Evolutionary conservation across 768 basidiomycete species (phyloP).

Genomic region (Mycena olivaceomarginata): DNA sequence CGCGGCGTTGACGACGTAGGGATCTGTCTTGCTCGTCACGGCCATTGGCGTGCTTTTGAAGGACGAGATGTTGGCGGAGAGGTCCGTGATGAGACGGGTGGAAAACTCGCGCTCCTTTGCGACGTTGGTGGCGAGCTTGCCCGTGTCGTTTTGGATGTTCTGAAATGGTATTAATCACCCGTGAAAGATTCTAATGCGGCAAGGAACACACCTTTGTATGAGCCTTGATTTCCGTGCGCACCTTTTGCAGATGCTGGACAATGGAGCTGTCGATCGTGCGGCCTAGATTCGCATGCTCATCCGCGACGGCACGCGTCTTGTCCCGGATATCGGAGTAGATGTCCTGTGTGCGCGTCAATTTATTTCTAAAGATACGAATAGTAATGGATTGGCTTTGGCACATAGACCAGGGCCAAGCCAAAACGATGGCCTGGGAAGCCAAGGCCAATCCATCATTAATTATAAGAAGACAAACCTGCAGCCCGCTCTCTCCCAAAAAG

Average conservation of each 20-base stretch:
- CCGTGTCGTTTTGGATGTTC: slow-evolving; percentile 96
- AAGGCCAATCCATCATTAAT: slow-evolving; percentile 5
- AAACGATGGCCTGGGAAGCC: slow-evolving; percentile 59
- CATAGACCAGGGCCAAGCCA: slow-evolving; percentile 11
- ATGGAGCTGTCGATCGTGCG: slow-evolving; percentile 98
- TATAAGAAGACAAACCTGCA: slow-evolving; percentile 71
- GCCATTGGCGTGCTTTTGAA: slow-evolving; percentile 97
- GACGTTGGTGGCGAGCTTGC: slow-evolving; percentile 92
- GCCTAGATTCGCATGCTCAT: slow-evolving; percentile 97
- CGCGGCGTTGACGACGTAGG: slow-evolving; percentile 82
- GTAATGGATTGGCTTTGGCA: slow-evolving; percentile 30
- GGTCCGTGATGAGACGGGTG: slow-evolving; percentile 89
- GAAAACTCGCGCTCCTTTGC: slow-evolving; percentile 96
- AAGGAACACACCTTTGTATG: slow-evolving; percentile 86
- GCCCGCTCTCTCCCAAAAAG: slow-evolving; percentile 96
- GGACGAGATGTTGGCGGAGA: slow-evolving; percentile 90
- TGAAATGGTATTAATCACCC: slow-evolving; percentile 48
- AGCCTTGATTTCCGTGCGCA: slow-evolving; percentile 96
- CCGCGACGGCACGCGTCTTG: slow-evolving; percentile 94
- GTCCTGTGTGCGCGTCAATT: slow-evolving; percentile 24
- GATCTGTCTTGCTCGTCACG: slow-evolving; percentile 88
- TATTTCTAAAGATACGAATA: slow-evolving; percentile 20
- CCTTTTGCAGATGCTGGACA: slow-evolving; percentile 97
- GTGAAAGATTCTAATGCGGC: slow-evolving; percentile 6
- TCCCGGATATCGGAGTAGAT: slow-evolving; percentile 77